These are phyloP conservation scores for Melampsora americana DNA, from an alignment of 1,284 basidiomycete genomes.

Conservation along the genomic window DNA sequence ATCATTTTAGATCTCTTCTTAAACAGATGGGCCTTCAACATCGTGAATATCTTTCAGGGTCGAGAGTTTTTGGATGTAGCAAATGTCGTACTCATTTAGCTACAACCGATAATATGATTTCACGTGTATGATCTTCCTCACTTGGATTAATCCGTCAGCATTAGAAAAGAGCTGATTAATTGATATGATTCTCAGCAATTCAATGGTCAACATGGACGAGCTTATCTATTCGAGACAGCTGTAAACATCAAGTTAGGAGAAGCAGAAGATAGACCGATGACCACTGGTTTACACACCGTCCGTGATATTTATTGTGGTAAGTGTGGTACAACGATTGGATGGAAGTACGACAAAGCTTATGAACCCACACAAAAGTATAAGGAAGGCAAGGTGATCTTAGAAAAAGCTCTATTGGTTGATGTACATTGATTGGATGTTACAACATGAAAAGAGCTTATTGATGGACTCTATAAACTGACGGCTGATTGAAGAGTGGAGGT, in stretches of 20 bases:
- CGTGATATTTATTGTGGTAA: constrained; percentile 90
- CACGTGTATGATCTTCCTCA: constrained; percentile 64
- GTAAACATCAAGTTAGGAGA: constrained; percentile 86
- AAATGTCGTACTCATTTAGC: constrained; percentile 89
- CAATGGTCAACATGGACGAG: constrained; percentile 83
- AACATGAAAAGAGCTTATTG: neutral
- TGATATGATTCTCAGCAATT: constrained; percentile 51
- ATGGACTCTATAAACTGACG: too few relatives aligned
- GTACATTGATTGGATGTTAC: constrained; percentile 43
- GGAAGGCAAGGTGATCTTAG: constrained; percentile 95
- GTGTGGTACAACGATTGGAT: constrained; percentile 78
- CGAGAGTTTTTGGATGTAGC: constrained; percentile 84
- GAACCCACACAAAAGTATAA: constrained; percentile 92
- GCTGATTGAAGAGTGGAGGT: too few relatives aligned
- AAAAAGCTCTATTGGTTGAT: constrained; percentile 72
- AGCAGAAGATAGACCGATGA: constrained; percentile 88
- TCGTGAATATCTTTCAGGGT: constrained; percentile 79
- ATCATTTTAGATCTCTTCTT: neutral
- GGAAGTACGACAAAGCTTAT: constrained; percentile 96
- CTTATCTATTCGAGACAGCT: constrained; percentile 85
- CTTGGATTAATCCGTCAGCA: neutral
- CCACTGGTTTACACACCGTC: constrained; percentile 91
- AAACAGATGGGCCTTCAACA: constrained; percentile 76
- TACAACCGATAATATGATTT: constrained; percentile 85
- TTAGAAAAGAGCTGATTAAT: neutral